A percentile compares a stretch with the other conserved stretches of the same genome.
These are phyloP conservation scores for Ogataea wickerhamii DNA, from an alignment of 805 yeast species.

Conservation along the genomic window DNA sequence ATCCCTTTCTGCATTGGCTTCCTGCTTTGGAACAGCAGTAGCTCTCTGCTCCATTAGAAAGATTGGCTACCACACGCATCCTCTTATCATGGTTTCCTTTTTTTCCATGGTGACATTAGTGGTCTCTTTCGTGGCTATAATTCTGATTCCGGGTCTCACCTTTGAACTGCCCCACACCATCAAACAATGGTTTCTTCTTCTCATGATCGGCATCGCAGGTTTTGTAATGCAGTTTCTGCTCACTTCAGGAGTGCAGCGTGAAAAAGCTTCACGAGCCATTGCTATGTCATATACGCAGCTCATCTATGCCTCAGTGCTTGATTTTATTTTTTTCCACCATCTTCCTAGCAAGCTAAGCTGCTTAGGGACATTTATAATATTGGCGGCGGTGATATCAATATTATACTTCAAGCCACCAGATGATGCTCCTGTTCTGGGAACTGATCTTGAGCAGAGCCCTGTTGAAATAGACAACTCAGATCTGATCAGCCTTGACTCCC, in stretches of 20 bases:
- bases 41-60: slow-evolving; percentile 70
- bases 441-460: slow-evolving; percentile 1
- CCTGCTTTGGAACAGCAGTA: slow-evolving; percentile 65
- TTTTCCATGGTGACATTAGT: slow-evolving; percentile 62
- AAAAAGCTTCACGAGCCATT: slow-evolving; percentile 71
- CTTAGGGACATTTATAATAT: slow-evolving; percentile 65
- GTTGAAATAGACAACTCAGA: not conserved
- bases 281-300: slow-evolving; percentile 73
- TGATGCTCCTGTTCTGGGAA: not conserved
- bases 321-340: slow-evolving; percentile 65
- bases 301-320: slow-evolving; percentile 77
- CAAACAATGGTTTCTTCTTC: slow-evolving; percentile 64
- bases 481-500: slow-evolving; percentile 1
- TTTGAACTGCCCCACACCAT: slow-evolving; percentile 59
- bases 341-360: slow-evolving; percentile 66
- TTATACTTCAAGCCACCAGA: slow-evolving; percentile 49
- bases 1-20: slow-evolving; percentile 56
- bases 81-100: slow-evolving; percentile 73
- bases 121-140: slow-evolving; percentile 49
- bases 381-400: slow-evolving; percentile 60
- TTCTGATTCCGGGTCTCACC: slow-evolving; percentile 53
- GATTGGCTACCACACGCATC: slow-evolving; percentile 77
- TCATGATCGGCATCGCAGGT: slow-evolving; percentile 68
- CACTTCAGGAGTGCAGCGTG: slow-evolving; percentile 82
- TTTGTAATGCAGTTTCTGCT: slow-evolving; percentile 76